Evolutionary conservation across 2,329 filamentous ascomycete species (phyloP).

Genomic region (Beauveria bassiana): DNA sequence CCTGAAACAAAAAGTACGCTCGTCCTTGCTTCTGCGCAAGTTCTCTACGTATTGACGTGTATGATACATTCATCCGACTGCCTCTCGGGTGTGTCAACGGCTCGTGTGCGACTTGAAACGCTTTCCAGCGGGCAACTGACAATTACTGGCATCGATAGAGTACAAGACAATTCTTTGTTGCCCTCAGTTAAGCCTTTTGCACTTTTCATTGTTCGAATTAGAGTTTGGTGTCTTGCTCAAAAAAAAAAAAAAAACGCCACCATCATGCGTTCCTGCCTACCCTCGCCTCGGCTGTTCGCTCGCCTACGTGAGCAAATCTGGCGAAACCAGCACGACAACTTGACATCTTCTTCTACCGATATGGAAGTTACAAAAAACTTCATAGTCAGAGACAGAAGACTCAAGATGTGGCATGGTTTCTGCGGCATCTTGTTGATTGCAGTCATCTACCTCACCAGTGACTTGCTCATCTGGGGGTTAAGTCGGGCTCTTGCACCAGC

Average conservation of each 20-base stretch:
- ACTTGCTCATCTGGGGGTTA: conserved; percentile 39
- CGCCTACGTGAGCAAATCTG: not conserved
- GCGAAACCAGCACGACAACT: not conserved
- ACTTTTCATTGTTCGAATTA: not conserved
- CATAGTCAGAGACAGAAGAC: not conserved
- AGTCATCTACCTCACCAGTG: conserved; percentile 31
- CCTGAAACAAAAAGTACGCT: not conserved
- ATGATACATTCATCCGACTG: not conserved
- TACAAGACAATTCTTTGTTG: not conserved
- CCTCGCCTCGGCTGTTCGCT: not conserved
- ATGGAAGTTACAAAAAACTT: not conserved
- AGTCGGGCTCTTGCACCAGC: conserved; percentile 26
- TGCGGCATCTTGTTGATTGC: conserved; percentile 24
- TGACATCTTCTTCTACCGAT: not conserved
- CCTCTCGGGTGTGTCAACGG: not conserved
- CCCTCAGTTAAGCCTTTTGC: not conserved
- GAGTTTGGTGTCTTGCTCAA: not conserved
- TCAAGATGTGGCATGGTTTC: not conserved
- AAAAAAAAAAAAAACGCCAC: not conserved
- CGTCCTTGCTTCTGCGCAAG: not conserved
- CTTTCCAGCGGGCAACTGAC: not conserved
- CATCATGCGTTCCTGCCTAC: conserved; percentile 1
- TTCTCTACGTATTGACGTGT: not conserved
- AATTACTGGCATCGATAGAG: not conserved
- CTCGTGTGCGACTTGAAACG: not conserved